phyloP scores from a whole-genome alignment of 495 filamentous ascomycete species.

The Daldinia concentrica region DNA sequence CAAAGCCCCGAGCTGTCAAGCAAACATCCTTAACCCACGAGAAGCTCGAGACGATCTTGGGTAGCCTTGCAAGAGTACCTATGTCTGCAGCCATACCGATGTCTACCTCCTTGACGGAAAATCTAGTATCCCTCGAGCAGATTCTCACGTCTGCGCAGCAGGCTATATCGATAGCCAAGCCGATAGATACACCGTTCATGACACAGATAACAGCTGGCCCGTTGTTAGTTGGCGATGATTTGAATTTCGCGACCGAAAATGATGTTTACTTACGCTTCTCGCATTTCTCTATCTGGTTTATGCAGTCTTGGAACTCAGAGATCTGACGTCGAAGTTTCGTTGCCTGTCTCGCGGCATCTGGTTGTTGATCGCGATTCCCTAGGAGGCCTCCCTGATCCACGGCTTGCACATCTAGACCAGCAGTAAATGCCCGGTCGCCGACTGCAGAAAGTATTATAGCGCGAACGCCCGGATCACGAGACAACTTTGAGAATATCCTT shows the following conservation, averaged over 20 bases:
- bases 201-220: slow-evolving; percentile 77
- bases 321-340: slow-evolving; percentile 71
- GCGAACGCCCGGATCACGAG: slow-evolving; percentile 74
- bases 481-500: slow-evolving; percentile 76
- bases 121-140: slow-evolving; percentile 67
- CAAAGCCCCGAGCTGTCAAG: slow-evolving; percentile 79
- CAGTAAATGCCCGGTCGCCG: slow-evolving; percentile 84
- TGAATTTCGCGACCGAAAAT: neutral
- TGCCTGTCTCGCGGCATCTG: slow-evolving; percentile 75
- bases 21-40: slow-evolving; percentile 95
- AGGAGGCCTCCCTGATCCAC: slow-evolving; percentile 58
- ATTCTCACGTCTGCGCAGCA: slow-evolving; percentile 83
- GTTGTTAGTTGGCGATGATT: slow-evolving; percentile 9
- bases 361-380: slow-evolving; percentile 32
- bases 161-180: slow-evolving; percentile 85
- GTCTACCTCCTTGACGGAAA: slow-evolving; percentile 93
- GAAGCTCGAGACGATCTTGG: slow-evolving; percentile 78
- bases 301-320: slow-evolving; percentile 77
- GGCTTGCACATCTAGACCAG: slow-evolving; percentile 82
- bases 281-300: slow-evolving; percentile 81
- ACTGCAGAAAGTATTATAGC: slow-evolving; percentile 83
- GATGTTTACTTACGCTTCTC: slow-evolving; percentile 74
- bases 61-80: slow-evolving; percentile 84
- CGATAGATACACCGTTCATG: slow-evolving; percentile 82
- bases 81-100: slow-evolving; percentile 95